Conservation (phyloP, 768 basidiomycete genomes). For the Rhizopogon rudus region DNA sequence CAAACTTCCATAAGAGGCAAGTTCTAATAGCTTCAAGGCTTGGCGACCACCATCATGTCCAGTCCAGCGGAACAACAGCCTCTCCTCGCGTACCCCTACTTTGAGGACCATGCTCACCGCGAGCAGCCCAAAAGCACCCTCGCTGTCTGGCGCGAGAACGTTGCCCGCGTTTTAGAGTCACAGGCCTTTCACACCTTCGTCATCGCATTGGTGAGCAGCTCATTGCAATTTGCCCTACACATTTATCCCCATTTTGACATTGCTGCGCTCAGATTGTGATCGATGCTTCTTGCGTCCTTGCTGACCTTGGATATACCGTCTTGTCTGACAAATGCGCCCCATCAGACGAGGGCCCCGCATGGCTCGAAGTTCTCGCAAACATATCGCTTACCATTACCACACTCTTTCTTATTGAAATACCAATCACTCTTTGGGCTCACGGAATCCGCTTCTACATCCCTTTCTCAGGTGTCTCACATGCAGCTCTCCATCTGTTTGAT, state of each 20-base stretch:
- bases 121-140: slow-evolving; percentile 5
- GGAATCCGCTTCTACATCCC: slow-evolving; percentile 63
- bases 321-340: slow-evolving; percentile 49
- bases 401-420: slow-evolving; percentile 76
- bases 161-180: slow-evolving; percentile 49
- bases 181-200: slow-evolving; percentile 49
- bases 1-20: background rate
- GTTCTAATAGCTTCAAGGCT: no score
- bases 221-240: slow-evolving; percentile 14
- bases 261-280: slow-evolving; percentile 42
- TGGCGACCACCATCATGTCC: slow-evolving; percentile 22
- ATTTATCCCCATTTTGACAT: slow-evolving; percentile 8
- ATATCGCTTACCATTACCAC: slow-evolving; percentile 66
- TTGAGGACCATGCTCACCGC: slow-evolving; percentile 8
- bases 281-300: slow-evolving; percentile 67
- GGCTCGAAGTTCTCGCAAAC: slow-evolving; percentile 58
- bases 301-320: slow-evolving; percentile 66
- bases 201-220: slow-evolving; percentile 47
- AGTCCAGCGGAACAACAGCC: slow-evolving; percentile 43
- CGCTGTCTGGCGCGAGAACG: slow-evolving; percentile 25
- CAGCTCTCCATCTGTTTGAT: slow-evolving; percentile 71
- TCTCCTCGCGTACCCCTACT: slow-evolving; percentile 32
- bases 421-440: slow-evolving; percentile 60
- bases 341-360: slow-evolving; percentile 41
- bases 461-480: slow-evolving; percentile 45